Evolutionary conservation across 2,329 filamentous ascomycete genomes (phyloP).

Genomic region (Aureobasidium mangrovei): DNA sequence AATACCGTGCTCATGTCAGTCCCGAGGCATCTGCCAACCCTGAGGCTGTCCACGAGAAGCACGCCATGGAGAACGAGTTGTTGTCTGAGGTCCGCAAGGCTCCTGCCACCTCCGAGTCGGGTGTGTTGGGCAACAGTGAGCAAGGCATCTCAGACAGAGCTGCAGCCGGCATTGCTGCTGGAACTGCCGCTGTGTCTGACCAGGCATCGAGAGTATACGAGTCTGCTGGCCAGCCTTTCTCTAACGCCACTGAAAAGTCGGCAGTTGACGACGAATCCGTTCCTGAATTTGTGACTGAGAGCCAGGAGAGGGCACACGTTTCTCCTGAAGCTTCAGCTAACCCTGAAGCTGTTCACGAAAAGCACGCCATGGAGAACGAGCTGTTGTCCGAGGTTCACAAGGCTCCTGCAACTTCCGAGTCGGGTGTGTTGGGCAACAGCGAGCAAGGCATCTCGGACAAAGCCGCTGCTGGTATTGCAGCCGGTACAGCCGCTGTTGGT

Average conservation of each 20-base stretch:
- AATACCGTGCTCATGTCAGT: constrained; percentile 52
- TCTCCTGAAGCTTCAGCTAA: constrained; percentile 60
- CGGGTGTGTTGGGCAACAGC: constrained; percentile 31
- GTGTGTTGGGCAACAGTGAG: constrained; percentile 31
- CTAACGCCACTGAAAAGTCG: not conserved
- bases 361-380: constrained; percentile 55
- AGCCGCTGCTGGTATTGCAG: constrained; percentile 37
- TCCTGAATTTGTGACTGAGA: constrained; percentile 60
- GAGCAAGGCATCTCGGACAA: constrained; percentile 20
- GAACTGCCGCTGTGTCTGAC: constrained; percentile 25
- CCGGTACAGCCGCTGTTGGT: constrained; percentile 34
- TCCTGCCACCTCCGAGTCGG: constrained; percentile 19
- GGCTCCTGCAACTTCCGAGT: constrained; percentile 20
- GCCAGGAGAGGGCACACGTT: constrained; percentile 56
- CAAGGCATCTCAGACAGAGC: constrained; percentile 24
- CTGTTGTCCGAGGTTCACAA: constrained; percentile 52
- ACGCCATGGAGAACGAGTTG: constrained; percentile 59
- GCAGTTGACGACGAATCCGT: constrained; percentile 26
- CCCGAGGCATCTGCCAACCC: constrained; percentile 58
- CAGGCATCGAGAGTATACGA: constrained; percentile 24
- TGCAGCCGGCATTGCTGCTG: constrained; percentile 35
- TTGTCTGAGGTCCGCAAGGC: constrained; percentile 48
- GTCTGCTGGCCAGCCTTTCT: not conserved
- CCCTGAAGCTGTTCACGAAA: constrained; percentile 41
- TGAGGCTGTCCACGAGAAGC: constrained; percentile 24